phyloP scores from a whole-genome alignment of 192 early-diverging fungal genomes.

The Gorgonomyces haynaldii region DNA sequence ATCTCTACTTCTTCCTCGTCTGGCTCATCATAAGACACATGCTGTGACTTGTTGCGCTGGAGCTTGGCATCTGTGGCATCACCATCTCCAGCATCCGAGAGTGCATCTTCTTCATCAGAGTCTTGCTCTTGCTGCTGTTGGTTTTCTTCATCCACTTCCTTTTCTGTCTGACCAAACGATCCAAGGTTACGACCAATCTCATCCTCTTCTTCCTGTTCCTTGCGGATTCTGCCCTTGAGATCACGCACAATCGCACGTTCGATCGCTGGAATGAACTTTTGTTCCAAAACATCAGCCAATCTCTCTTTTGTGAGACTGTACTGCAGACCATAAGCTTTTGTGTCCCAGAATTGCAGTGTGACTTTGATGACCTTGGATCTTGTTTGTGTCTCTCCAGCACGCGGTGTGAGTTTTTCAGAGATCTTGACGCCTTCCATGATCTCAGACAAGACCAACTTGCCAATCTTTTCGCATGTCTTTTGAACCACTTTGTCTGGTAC shows the following conservation, averaged over 20 bases:
- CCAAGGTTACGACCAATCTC: slow-evolving; percentile 12
- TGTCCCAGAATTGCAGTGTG: slow-evolving; percentile 73
- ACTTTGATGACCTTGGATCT: slow-evolving; percentile 72
- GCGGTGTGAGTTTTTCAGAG: slow-evolving; percentile 49
- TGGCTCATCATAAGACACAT: slow-evolving; percentile 66
- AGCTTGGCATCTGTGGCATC: slow-evolving; percentile 65
- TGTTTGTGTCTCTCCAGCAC: neutral
- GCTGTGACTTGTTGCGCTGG: slow-evolving; percentile 45
- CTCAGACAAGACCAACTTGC: slow-evolving; percentile 65
- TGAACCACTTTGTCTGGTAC: slow-evolving; percentile 51
- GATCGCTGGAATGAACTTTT: slow-evolving; percentile 58
- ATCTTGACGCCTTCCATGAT: slow-evolving; percentile 80
- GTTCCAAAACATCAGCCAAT: slow-evolving; percentile 64
- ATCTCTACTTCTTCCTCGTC: slow-evolving; percentile 30
- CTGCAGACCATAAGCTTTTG: slow-evolving; percentile 63
- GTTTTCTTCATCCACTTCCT: slow-evolving; percentile 9
- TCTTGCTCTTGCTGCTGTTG: slow-evolving; percentile 30
- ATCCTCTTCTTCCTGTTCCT: slow-evolving; percentile 17
- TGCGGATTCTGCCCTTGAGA: slow-evolving; percentile 44
- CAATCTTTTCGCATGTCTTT: slow-evolving; percentile 60
- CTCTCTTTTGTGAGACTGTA: slow-evolving; percentile 56
- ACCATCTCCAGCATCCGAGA: slow-evolving; percentile 43
- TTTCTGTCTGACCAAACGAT: neutral
- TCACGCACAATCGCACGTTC: slow-evolving; percentile 67
- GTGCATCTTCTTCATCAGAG: slow-evolving; percentile 51